phyloP scores from a whole-genome alignment of 768 basidiomycete species.

The Amanita jacksonii region DNA sequence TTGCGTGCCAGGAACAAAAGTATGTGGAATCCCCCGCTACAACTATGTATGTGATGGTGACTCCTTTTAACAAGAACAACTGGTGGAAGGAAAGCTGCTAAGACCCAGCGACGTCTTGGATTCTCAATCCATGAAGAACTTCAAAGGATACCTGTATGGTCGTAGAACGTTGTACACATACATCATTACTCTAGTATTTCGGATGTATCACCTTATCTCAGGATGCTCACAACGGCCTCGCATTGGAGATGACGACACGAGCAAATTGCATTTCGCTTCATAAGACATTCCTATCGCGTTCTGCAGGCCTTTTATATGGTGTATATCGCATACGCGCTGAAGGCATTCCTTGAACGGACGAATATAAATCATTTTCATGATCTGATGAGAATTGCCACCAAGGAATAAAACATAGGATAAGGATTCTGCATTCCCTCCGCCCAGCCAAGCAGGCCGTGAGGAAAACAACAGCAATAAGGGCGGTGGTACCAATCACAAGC shows the following conservation, averaged over 20 bases:
- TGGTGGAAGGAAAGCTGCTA: conserved; percentile 81
- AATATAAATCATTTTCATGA: conserved; percentile 4
- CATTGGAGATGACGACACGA: no score
- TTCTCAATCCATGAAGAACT: conserved; percentile 75
- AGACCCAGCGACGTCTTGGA: conserved; percentile 75
- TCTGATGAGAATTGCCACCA: conserved; percentile 2
- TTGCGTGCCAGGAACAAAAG: conserved; percentile 96
- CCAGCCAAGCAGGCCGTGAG: background rate
- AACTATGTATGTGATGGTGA: conserved; percentile 6
- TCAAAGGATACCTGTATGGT: conserved; percentile 7
- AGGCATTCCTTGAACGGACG: conserved; percentile 2
- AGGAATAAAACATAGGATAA: conserved; percentile 1
- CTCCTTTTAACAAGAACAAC: conserved; percentile 44
- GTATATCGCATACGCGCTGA: background rate
- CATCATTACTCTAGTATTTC: background rate
- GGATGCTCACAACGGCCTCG: no score
- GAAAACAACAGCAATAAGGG: no score
- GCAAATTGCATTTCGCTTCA: no score
- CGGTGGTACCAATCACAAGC: background rate
- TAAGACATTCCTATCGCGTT: no score
- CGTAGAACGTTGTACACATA: background rate
- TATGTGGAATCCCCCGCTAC: conserved; percentile 21
- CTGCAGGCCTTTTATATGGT: no score
- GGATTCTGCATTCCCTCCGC: conserved; percentile 1
- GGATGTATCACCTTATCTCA: no score